Evolutionary conservation across 257 asterid genomes (phyloP).

Genomic region (Fraxinus excelsior): DNA sequence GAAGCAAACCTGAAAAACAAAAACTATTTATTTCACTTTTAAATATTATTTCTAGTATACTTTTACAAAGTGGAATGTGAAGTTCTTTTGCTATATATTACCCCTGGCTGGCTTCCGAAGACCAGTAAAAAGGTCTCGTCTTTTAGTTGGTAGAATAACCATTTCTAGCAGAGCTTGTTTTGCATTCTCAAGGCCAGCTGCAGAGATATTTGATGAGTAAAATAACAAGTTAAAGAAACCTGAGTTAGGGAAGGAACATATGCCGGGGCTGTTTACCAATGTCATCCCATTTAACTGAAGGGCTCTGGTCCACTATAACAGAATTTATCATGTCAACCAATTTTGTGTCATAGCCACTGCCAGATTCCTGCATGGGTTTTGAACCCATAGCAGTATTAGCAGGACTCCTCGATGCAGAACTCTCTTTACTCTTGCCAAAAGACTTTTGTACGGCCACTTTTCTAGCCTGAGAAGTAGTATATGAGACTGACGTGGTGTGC

Average conservation of each 20-base stretch:
- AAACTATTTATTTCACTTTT: constrained; percentile 16
- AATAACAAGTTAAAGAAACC: constrained; percentile 21
- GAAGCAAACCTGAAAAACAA: constrained; percentile 74
- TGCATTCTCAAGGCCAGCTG: constrained; percentile 99
- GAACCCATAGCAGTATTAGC: constrained; percentile 35
- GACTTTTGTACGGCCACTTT: constrained; percentile 51
- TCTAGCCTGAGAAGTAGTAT: constrained; percentile 50
- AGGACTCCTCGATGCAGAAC: constrained; percentile 42
- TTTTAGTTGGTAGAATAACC: constrained; percentile 93
- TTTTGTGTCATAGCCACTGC: constrained; percentile 69
- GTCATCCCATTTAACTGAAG: constrained; percentile 99
- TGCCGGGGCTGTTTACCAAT: constrained; percentile 61
- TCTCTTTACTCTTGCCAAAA: constrained; percentile 34
- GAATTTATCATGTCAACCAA: constrained; percentile 91
- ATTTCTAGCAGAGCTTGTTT: constrained; percentile 93
- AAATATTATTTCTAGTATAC: constrained; percentile 15
- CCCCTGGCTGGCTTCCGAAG: constrained; percentile 96
- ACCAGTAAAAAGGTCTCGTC: constrained; percentile 96
- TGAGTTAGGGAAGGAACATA: constrained; percentile 19
- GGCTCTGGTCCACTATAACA: constrained; percentile 81
- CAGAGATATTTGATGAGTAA: constrained; percentile 30
- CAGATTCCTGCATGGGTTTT: constrained; percentile 53
- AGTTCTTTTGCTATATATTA: constrained; percentile 32
- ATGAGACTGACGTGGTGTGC: constrained; percentile 41
- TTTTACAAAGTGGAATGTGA: constrained; percentile 5